These are phyloP conservation scores for Fraxinus floribunda DNA, from an alignment of 305 asterid genomes.

Conservation along the genomic window DNA sequence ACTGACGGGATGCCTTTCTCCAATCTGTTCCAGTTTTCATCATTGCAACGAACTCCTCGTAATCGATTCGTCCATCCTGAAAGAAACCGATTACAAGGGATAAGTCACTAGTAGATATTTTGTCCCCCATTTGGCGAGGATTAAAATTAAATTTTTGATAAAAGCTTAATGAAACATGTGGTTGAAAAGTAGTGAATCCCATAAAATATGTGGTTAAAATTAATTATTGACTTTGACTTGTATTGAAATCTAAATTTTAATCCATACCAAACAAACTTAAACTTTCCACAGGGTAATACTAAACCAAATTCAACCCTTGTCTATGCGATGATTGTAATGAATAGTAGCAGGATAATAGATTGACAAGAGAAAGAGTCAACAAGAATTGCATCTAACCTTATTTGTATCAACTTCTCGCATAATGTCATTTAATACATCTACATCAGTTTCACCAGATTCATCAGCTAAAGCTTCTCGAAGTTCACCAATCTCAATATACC, in stretches of 20 bases:
- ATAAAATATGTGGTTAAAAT: too few relatives aligned
- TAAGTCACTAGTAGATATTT: background rate
- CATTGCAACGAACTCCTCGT: slow-evolving; percentile 88
- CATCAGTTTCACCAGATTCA: slow-evolving; percentile 81
- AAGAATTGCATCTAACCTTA: slow-evolving; percentile 51
- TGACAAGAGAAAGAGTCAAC: slow-evolving; percentile 3
- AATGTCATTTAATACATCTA: slow-evolving; percentile 58
- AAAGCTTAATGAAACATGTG: too few relatives aligned
- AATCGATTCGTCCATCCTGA: slow-evolving; percentile 88
- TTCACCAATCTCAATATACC: slow-evolving; percentile 82
- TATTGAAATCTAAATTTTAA: too few relatives aligned
- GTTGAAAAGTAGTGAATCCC: too few relatives aligned
- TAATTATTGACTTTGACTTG: too few relatives aligned
- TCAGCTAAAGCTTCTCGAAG: slow-evolving; percentile 75
- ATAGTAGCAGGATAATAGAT: background rate
- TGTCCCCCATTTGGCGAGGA: too few relatives aligned
- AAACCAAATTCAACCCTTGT: background rate
- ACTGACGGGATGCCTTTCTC: slow-evolving; percentile 96
- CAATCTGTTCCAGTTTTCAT: slow-evolving; percentile 96
- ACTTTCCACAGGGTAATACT: background rate
- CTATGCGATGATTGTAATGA: background rate
- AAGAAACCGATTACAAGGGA: slow-evolving; percentile 14
- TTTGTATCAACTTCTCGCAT: slow-evolving; percentile 93
- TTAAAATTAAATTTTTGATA: too few relatives aligned
- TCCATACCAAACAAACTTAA: background rate